Conservation (phyloP, 805 yeast species). For the Ascoidea asiatica region DNA sequence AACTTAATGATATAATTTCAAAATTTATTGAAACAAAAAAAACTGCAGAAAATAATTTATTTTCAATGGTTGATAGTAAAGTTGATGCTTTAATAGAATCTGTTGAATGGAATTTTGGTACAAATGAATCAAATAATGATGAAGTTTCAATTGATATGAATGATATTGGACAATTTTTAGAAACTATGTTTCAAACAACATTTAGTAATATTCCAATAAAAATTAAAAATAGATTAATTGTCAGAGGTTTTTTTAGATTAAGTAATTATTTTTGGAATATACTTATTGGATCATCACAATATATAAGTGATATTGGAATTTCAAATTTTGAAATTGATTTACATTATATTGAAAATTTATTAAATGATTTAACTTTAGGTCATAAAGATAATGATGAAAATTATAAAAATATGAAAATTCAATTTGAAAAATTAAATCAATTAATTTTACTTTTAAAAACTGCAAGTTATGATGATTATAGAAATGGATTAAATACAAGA, state of each 20-base stretch:
- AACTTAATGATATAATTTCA: slow-evolving; percentile 34
- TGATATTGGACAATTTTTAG: slow-evolving; percentile 77
- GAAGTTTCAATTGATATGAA: slow-evolving; percentile 65
- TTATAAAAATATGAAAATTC: slow-evolving; percentile 1
- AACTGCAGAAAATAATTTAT: slow-evolving; percentile 67
- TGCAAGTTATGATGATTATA: slow-evolving; percentile 16
- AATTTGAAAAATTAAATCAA: slow-evolving; percentile 51
- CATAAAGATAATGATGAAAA: neutral
- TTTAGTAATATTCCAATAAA: slow-evolving; percentile 69
- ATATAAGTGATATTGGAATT: slow-evolving; percentile 40
- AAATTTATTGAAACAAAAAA: slow-evolving; percentile 47
- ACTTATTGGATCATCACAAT: slow-evolving; percentile 34
- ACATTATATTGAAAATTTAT: slow-evolving; percentile 48
- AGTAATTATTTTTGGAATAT: slow-evolving; percentile 55
- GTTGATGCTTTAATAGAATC: slow-evolving; percentile 70
- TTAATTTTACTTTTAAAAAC: slow-evolving; percentile 56
- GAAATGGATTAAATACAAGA: slow-evolving; percentile 7
- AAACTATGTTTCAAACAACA: slow-evolving; percentile 75
- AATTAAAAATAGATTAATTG: slow-evolving; percentile 65
- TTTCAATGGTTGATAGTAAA: slow-evolving; percentile 69
- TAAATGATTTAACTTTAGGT: slow-evolving; percentile 18
- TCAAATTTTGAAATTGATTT: slow-evolving; percentile 74
- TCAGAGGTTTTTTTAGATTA: slow-evolving; percentile 77
- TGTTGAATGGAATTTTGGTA: slow-evolving; percentile 77
- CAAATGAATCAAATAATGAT: slow-evolving; percentile 26